Evolutionary conservation across 108 stramenopile species (phyloP).

Genomic region (Cyclotella kingstonii): DNA sequence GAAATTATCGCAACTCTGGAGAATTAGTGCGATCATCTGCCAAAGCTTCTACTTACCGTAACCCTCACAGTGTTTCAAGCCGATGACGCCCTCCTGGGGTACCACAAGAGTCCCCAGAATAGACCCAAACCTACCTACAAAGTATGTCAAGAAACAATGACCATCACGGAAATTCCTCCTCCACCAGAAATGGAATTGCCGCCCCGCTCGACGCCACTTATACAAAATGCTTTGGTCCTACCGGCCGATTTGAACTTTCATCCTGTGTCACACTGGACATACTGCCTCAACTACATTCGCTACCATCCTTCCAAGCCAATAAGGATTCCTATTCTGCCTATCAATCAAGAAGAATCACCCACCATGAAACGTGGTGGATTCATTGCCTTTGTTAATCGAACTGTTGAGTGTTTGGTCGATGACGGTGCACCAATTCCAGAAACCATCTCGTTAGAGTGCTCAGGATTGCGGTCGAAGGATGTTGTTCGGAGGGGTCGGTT

Average conservation of each 20-base stretch:
- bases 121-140: not conserved
- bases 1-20: too few species aligned
- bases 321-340: constrained; percentile 56
- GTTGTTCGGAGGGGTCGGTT: constrained; percentile 70
- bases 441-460: constrained; percentile 70
- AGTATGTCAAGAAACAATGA: constrained; percentile 20
- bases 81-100: constrained; percentile 52
- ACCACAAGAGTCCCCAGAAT: constrained; percentile 43
- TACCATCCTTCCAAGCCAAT: constrained; percentile 76
- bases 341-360: constrained; percentile 77
- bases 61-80: constrained; percentile 55
- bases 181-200: not conserved
- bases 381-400: constrained; percentile 63
- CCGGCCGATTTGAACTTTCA: constrained; percentile 72
- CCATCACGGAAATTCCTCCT: constrained; percentile 9
- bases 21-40: too few species aligned
- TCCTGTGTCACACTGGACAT: constrained; percentile 67
- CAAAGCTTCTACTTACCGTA: too few species aligned
- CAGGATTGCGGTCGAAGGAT: constrained; percentile 65
- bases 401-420: constrained; percentile 68
- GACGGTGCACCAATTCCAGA: constrained; percentile 71
- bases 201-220: constrained; percentile 3
- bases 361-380: constrained; percentile 84
- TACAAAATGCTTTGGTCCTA: constrained; percentile 46
- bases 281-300: constrained; percentile 72